phyloP scores from a whole-genome alignment of 192 early-diverging fungal species.

The Chytriomyces hyalinus region DNA sequence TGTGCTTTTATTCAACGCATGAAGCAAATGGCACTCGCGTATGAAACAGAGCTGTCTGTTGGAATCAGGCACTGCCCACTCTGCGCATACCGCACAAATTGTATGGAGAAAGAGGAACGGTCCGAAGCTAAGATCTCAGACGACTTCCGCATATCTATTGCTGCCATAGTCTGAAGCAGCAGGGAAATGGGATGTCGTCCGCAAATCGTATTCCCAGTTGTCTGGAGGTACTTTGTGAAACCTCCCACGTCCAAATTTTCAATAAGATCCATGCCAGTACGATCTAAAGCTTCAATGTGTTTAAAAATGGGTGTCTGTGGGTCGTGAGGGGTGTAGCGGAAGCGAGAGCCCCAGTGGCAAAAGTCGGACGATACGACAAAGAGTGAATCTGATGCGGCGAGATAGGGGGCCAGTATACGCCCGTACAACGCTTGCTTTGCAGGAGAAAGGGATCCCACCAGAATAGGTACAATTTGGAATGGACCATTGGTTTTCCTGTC shows the following conservation, averaged over 20 bases:
- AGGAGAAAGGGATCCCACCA: slow-evolving; percentile 78
- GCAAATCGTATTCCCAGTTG: slow-evolving; percentile 93
- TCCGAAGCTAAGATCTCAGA: slow-evolving; percentile 3
- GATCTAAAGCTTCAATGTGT: slow-evolving; percentile 81
- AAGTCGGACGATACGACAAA: slow-evolving; percentile 98
- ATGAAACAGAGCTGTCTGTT: slow-evolving; percentile 71
- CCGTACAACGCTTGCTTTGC: slow-evolving; percentile 73
- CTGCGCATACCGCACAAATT: slow-evolving; percentile 89
- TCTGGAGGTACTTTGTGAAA: slow-evolving; percentile 74
- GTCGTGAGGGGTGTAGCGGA: slow-evolving; percentile 67
- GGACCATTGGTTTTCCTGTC: slow-evolving; percentile 31
- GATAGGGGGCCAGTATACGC: slow-evolving; percentile 73
- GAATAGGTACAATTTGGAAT: slow-evolving; percentile 83
- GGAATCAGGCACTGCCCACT: slow-evolving; percentile 63
- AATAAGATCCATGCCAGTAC: slow-evolving; percentile 79
- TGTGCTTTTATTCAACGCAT: too few species aligned
- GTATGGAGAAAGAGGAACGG: slow-evolving; percentile 22
- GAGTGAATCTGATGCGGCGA: slow-evolving; percentile 70
- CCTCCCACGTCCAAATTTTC: slow-evolving; percentile 61
- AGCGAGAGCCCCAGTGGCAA: slow-evolving; percentile 95
- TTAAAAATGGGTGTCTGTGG: slow-evolving; percentile 68
- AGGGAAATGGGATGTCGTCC: slow-evolving; percentile 90
- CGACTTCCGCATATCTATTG: slow-evolving; percentile 1
- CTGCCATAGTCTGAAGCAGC: slow-evolving; percentile 58
- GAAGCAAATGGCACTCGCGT: slow-evolving; percentile 30